Conservation (phyloP, 441 rosid genomes). For the Erodium chrysanthum region DNA sequence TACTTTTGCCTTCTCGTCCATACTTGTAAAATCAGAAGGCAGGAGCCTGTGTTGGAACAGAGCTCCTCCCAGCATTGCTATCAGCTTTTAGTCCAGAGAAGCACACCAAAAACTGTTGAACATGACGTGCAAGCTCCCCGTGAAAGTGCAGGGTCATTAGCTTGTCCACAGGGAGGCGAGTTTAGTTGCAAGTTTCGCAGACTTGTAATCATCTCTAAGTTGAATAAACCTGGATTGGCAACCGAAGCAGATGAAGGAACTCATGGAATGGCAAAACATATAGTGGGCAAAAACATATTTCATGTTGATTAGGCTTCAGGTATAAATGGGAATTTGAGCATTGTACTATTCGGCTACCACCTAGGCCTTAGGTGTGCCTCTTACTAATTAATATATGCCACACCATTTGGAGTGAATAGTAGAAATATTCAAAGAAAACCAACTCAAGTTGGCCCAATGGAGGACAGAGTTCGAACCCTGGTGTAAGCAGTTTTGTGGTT, state of each 20-base stretch:
- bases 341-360: not conserved
- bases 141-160: not conserved
- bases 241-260: not conserved
- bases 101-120: not conserved
- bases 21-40: not conserved
- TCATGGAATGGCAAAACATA: not conserved
- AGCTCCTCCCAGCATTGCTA: not conserved
- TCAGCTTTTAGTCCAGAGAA: not conserved
- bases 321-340: not conserved
- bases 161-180: slow-evolving; percentile 77
- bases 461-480: too few species aligned
- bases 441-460: too few species aligned
- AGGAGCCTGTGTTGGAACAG: not conserved
- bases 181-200: slow-evolving; percentile 77
- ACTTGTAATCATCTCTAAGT: slow-evolving; percentile 91
- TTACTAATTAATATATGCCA: too few species aligned
- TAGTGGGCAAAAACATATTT: not conserved
- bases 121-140: not conserved
- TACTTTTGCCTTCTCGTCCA: not conserved
- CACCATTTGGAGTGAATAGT: too few species aligned
- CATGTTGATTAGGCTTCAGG: not conserved
- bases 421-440: too few species aligned
- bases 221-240: slow-evolving; percentile 66
- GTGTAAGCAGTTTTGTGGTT: too few species aligned
- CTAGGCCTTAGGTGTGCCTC: not conserved